phyloP scores from a whole-genome alignment of 2,329 filamentous ascomycete genomes.

The Metarhizium guizhouense region DNA sequence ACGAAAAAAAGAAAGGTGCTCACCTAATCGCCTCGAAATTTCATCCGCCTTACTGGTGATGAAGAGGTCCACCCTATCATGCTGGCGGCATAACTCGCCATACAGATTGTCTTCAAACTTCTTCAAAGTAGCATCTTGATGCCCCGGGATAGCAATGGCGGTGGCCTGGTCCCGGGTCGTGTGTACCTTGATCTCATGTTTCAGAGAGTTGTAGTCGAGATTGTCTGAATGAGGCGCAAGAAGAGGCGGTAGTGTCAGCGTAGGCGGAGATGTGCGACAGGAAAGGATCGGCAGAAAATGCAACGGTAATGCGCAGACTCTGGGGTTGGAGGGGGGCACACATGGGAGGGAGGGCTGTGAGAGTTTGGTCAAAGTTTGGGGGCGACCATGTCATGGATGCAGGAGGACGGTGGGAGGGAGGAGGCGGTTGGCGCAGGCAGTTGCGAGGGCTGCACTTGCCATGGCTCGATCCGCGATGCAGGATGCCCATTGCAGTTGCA shows the following conservation, averaged over 20 bases:
- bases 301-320: not conserved
- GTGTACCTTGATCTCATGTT: conserved; percentile 73
- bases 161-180: conserved; percentile 62
- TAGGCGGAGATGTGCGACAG: not conserved
- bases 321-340: too few species aligned
- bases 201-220: conserved; percentile 82
- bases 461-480: too few species aligned
- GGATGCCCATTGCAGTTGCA: too few species aligned
- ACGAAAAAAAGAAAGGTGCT: not conserved
- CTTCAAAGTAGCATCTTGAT: conserved; percentile 46
- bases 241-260: not conserved
- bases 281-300: not conserved
- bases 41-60: conserved; percentile 73
- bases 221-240: conserved; percentile 47
- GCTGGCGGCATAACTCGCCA: conserved; percentile 60
- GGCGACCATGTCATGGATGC: too few species aligned
- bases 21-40: conserved; percentile 60
- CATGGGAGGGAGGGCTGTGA: too few species aligned
- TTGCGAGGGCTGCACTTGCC: not conserved
- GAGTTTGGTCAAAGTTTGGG: too few species aligned
- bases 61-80: conserved; percentile 70
- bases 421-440: too few species aligned
- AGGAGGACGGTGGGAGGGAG: too few species aligned
- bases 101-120: conserved; percentile 67
- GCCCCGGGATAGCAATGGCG: conserved; percentile 67